Evolutionary conservation across 2,329 filamentous ascomycete genomes (phyloP).

Genomic region (Dothideomycetes sp.): DNA sequence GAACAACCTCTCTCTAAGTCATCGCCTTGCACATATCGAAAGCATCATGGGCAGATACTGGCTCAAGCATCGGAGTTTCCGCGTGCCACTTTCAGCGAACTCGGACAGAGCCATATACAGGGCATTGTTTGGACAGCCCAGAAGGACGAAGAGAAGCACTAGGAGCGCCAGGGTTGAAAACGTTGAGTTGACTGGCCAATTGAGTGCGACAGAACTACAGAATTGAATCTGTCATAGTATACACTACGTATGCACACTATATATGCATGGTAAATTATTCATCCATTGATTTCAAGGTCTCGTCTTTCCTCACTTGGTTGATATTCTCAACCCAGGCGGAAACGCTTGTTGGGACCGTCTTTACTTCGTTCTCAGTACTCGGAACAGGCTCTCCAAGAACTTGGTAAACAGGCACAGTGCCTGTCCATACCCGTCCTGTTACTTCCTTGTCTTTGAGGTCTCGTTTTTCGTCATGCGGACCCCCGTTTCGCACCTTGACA

Average conservation of each 20-base stretch:
- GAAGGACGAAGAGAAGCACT: background rate
- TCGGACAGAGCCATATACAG: constrained; percentile 3
- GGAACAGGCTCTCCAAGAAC: constrained; percentile 55
- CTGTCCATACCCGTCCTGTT: constrained; percentile 47
- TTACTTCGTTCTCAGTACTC: constrained; percentile 49
- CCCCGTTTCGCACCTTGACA: constrained; percentile 62
- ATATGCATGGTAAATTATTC: no score
- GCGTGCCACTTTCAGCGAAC: no score
- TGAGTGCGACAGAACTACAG: no score
- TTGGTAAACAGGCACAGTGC: constrained; percentile 56
- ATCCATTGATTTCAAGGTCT: background rate
- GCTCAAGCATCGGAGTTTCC: constrained; percentile 6
- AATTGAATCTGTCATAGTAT: no score
- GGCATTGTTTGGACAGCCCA: constrained; percentile 1
- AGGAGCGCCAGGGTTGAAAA: no score
- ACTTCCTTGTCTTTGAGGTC: constrained; percentile 44
- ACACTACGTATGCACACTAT: no score
- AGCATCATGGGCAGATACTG: constrained; percentile 19
- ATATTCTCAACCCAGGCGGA: constrained; percentile 41
- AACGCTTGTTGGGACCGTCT: constrained; percentile 54
- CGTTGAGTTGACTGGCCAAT: no score
- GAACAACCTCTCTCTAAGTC: constrained; percentile 20
- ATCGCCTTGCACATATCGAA: constrained; percentile 26
- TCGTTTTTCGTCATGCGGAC: constrained; percentile 52
- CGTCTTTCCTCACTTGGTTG: constrained; percentile 28